These are phyloP conservation scores for Pseudogymnoascus sp. DNA, from an alignment of 2,329 filamentous ascomycete species.

Conservation along the genomic window DNA sequence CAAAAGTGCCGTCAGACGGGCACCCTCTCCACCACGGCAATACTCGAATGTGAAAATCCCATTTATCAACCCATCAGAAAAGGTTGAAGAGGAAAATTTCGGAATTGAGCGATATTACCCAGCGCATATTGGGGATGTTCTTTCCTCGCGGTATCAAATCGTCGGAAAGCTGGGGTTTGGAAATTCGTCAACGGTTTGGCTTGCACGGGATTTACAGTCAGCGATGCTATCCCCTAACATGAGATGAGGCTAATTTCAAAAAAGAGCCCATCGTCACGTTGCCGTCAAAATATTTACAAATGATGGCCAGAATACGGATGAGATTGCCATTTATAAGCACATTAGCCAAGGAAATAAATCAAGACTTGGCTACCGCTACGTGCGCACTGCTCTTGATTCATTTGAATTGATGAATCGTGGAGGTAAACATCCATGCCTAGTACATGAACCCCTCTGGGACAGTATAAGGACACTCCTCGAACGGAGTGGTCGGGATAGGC, in stretches of 20 bases:
- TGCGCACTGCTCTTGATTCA: constrained; percentile 30
- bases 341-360: constrained; percentile 23
- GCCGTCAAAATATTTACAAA: constrained; percentile 16
- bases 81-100: constrained; percentile 13
- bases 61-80: background rate
- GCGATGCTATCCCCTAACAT: background rate
- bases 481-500: constrained; percentile 31
- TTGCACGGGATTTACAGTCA: constrained; percentile 12
- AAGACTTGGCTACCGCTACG: constrained; percentile 26
- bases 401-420: constrained; percentile 30
- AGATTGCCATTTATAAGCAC: constrained; percentile 33
- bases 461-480: constrained; percentile 32
- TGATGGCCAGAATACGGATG: constrained; percentile 10
- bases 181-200: constrained; percentile 15
- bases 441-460: constrained; percentile 36
- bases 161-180: constrained; percentile 18
- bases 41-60: too few relatives aligned
- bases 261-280: constrained; percentile 12
- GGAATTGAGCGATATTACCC: constrained; percentile 16
- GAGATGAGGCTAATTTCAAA: constrained; percentile 9
- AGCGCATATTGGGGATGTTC: constrained; percentile 14
- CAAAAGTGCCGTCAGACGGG: too few relatives aligned
- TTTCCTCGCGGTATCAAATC: constrained; percentile 14
- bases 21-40: too few relatives aligned
- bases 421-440: constrained; percentile 29